Base-by-base conservation (phyloP, 2,329 filamentous ascomycete genomes). In the Microdochium paspali region DNA sequence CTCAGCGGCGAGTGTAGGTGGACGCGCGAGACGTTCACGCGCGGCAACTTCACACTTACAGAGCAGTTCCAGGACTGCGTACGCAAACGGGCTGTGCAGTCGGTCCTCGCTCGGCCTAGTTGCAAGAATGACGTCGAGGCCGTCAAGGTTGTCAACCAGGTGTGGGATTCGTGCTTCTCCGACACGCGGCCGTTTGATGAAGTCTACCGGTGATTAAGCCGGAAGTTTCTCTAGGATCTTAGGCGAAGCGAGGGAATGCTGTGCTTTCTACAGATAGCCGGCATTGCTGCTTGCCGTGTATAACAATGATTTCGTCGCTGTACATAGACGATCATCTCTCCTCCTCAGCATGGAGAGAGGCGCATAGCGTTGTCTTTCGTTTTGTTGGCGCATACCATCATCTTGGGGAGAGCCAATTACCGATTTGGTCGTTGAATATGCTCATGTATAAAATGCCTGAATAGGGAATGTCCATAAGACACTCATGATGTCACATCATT, bases 111-210 rank as follows among this genome's bases (percentile, higher is more conserved):
- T 28, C 76, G 93, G 51, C 89, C 90, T 15, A 75, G 77, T 44
- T 93, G 90, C 62, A 87, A 87, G 64, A 87, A 95, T 65, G 84
- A 95, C 58, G 82, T 83, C 13, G 87, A 97, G 56, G 93, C 93
- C 3, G 79, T 81, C 46, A 88, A 86, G 68, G 83, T 94, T 24
- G 89, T 98, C 49, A 93, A 97, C 66, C 85, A 95, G 66, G 93
- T 98, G n/a, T 98, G 91, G 89, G 90, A 95, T 56, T 96, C 90
- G 58, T 98, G 93, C 66, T 98, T 95, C 64, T 73, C 80, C 46
- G 93, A 98, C 67, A 97, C 91, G 3, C 76, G 93, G 60, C 93
- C 93, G 2, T 98, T 98, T 67, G 90, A 97, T 65, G 91, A 97
- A 64, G 90, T 98, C 46, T 98, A 95, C 66, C 83, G 88, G 64